Base-by-base conservation (phyloP, 2,329 filamentous ascomycete species). In the Talaromyces sp. region DNA sequence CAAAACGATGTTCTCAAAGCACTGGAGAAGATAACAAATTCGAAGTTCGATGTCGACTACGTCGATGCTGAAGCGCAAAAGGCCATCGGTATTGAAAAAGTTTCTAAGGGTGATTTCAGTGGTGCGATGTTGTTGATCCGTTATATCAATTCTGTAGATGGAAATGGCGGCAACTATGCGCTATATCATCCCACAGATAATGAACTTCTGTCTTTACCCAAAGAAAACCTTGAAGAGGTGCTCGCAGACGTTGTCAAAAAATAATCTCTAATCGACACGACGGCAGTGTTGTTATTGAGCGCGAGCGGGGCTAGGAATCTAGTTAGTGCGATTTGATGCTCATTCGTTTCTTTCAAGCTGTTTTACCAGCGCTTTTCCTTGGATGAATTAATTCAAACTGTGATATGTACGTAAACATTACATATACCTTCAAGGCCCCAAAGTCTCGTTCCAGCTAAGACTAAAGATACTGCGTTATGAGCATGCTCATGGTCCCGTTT, bases 1-100 rank as follows among this genome's bases (percentile, higher is more conserved):
- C 57, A 59, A 8, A 59, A 59, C 6, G 42, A 59, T 8, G 12
- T 48, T 14, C 28, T 59, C 2, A n/a, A 37, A 18, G 11, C 31
- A 8, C 28, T 59, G 12, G 57, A 59, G 25, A 37, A 48, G 9
- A 46, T 58, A 11, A 58, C 40, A 21, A 33, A 42, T 18, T 37
- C 40, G 25, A 58, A 58, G 23, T 58, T 58, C 14, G 56, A 58
- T 6, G 40, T 58, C n/a, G 28, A 58, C 8, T 58, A 58, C 31
- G 56, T 58, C 9, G 56, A 58, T 25, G 40, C 56, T 33, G 56
- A 58, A 14, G 40, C 40, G 3, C 28, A 58, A 37, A 58, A 46
- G 28, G 28, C 28, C 46, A 21, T 28, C 18, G 56, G 40, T 21
- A 35, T 48, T 5, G n/a, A 58, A 23, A 46, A 23, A 11, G 5